Conservation (phyloP, 306 rosid genomes). For the Vigna trinervia region DNA sequence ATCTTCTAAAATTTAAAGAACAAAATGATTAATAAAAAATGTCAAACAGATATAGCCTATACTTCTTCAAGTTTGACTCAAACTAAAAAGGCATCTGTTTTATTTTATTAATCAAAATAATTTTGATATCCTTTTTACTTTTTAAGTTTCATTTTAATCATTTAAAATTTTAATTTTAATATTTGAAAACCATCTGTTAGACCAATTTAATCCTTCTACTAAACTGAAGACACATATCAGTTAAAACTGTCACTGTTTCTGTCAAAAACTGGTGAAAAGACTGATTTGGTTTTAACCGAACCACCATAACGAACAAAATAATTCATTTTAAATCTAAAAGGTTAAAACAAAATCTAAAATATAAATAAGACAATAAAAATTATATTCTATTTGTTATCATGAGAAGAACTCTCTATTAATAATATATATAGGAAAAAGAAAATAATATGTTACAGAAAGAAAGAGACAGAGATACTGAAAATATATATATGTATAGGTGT, state of each 20-base stretch:
- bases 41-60: too few relatives aligned
- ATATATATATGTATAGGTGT: neutral
- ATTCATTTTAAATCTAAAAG: neutral
- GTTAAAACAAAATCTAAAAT: neutral
- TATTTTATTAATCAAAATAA: too few relatives aligned
- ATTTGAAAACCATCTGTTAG: too few relatives aligned
- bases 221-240: neutral
- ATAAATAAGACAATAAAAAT: too few relatives aligned
- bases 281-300: neutral
- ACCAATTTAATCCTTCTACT: too few relatives aligned
- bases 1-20: neutral
- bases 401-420: neutral
- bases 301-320: too few relatives aligned
- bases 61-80: neutral
- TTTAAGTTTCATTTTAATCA: too few relatives aligned
- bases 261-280: too few relatives aligned
- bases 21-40: neutral
- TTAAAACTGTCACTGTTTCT: neutral
- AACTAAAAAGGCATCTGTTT: too few relatives aligned
- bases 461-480: conserved; percentile 6
- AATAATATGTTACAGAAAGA: neutral
- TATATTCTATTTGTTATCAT: too few relatives aligned
- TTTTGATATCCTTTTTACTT: too few relatives aligned
- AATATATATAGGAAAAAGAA: neutral
- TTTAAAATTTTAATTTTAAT: too few relatives aligned